Conservation (phyloP, 345 rosid genomes). For the Geranium brycei region DNA sequence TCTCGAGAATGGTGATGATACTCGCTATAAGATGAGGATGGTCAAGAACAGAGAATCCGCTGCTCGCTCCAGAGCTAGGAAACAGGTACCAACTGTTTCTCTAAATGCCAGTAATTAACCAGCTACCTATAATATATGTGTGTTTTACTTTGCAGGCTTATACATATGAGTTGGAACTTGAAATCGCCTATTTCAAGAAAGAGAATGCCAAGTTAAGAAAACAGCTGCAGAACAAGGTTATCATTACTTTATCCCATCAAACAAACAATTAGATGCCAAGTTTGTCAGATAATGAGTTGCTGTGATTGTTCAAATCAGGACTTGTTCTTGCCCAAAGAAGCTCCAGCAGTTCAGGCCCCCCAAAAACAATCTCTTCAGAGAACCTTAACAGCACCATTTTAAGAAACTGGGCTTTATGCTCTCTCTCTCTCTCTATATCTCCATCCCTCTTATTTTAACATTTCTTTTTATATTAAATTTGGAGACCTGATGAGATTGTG, state of each 20-base stretch:
- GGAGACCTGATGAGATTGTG: too few species aligned
- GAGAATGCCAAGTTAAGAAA: constrained; percentile 42
- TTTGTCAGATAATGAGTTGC: too few species aligned
- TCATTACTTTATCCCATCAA: background rate
- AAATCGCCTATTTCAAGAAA: constrained; percentile 20
- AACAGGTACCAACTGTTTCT: constrained; percentile 22
- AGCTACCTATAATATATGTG: background rate
- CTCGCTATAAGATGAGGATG: constrained; percentile 25
- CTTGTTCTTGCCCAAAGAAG: constrained; percentile 3
- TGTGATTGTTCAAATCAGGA: background rate
- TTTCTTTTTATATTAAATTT: too few species aligned
- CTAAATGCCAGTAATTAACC: too few species aligned
- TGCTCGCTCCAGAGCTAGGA: constrained; percentile 50
- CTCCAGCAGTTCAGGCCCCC: constrained; percentile 20
- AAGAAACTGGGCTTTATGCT: constrained; percentile 7
- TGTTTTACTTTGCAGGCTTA: constrained; percentile 27
- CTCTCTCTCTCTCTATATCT: too few species aligned
- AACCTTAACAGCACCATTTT: constrained; percentile 42
- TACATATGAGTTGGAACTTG: constrained; percentile 32
- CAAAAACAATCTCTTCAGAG: constrained; percentile 27
- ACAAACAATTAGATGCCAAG: too few species aligned
- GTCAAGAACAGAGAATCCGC: constrained; percentile 61
- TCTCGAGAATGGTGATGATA: too few species aligned
- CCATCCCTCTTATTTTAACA: too few species aligned
- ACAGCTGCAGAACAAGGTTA: constrained; percentile 32